A percentile compares a stretch with the other conserved stretches of the same genome.
Conservation (phyloP, 257 asterid genomes). For the Nicotiana noctiflora region DNA sequence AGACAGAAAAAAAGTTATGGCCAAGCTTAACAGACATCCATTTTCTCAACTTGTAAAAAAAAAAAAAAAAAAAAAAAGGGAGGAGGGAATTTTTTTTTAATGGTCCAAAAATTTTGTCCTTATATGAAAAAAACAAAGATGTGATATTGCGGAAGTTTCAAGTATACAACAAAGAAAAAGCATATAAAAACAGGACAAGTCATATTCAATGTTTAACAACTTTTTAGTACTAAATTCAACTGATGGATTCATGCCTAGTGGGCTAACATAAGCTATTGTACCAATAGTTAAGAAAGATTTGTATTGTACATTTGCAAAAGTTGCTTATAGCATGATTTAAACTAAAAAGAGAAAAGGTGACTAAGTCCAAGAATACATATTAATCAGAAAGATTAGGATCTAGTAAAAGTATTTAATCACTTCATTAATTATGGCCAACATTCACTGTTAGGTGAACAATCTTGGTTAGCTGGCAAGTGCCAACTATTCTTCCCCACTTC, state of each 20-base stretch:
- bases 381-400: constrained; percentile 1
- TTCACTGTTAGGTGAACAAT: neutral
- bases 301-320: neutral
- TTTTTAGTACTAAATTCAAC: constrained; percentile 1
- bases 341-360: neutral
- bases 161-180: constrained; percentile 11
- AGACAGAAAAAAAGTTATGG: constrained; percentile 57
- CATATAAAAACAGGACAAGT: constrained; percentile 7
- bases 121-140: constrained; percentile 26
- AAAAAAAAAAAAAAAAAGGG: neutral
- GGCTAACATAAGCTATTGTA: constrained; percentile 13
- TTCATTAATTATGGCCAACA: constrained; percentile 10
- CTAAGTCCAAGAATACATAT: constrained; percentile 4
- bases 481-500: neutral
- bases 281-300: neutral
- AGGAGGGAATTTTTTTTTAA: neutral
- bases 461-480: neutral
- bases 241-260: constrained; percentile 13
- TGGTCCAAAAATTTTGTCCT: constrained; percentile 49
- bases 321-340: neutral
- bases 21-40: constrained; percentile 40
- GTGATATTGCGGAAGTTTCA: constrained; percentile 31
- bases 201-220: constrained; percentile 23
- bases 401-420: constrained; percentile 6
- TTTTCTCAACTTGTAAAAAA: constrained; percentile 48